These are phyloP conservation scores for Hypoxylon sp. DNA, from an alignment of 2,329 filamentous ascomycete genomes.

Conservation along the genomic window DNA sequence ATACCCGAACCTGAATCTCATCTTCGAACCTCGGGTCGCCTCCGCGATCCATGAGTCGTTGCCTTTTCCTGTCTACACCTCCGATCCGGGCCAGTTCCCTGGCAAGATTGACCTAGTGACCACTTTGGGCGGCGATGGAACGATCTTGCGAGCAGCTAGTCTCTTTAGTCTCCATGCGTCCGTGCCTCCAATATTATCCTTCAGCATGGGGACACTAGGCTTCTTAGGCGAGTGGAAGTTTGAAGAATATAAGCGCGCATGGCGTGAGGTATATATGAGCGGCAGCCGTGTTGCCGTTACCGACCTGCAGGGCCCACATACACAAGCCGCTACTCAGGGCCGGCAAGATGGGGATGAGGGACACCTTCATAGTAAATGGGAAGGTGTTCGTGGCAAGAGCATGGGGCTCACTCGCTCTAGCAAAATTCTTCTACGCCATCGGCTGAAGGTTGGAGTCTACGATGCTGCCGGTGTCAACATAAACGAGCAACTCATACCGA, in stretches of 20 bases:
- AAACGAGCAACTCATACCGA: conserved; percentile 66
- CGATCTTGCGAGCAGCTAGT: conserved; percentile 86
- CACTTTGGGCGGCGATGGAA: conserved; percentile 94
- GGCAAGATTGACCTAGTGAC: conserved; percentile 89
- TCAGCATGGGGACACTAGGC: conserved; percentile 96
- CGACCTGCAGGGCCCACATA: conserved; percentile 60
- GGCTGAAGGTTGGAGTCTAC: conserved; percentile 88
- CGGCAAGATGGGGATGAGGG: conserved; percentile 50
- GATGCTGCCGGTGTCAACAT: conserved; percentile 75
- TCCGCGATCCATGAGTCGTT: conserved; percentile 78
- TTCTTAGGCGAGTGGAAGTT: conserved; percentile 99
- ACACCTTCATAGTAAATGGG: conserved; percentile 69
- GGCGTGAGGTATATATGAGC: conserved; percentile 92
- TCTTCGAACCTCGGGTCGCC: conserved; percentile 86
- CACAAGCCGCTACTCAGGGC: conserved; percentile 55
- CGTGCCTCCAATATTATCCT: conserved; percentile 92
- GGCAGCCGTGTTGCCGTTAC: conserved; percentile 67
- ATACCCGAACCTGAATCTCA: conserved; percentile 84
- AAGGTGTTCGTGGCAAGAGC: conserved; percentile 81
- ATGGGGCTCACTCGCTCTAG: conserved; percentile 82
- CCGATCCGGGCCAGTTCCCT: conserved; percentile 70
- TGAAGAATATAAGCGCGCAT: conserved; percentile 89
- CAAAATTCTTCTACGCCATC: conserved; percentile 87
- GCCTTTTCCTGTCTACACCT: conserved; percentile 79
- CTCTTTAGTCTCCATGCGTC: conserved; percentile 85